Percentiles rank a stretch among this genome's conserved stretches.
phyloP scores from a whole-genome alignment of 768 basidiomycete genomes.

The Phaeolepiota aurea region DNA sequence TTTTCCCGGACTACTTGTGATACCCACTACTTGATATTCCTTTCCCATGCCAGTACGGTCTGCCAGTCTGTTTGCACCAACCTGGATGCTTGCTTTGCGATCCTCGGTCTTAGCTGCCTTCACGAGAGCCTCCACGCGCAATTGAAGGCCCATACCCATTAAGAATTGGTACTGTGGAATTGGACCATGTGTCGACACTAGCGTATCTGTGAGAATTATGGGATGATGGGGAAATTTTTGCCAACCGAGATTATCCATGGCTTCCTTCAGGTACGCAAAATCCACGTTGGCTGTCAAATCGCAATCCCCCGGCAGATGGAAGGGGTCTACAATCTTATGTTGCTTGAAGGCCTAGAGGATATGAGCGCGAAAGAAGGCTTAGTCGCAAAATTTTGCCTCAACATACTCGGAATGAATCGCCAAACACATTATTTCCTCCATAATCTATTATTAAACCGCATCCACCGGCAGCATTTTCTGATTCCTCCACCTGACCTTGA shows the following conservation, averaged over 20 bases:
- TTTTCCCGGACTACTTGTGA: constrained; percentile 21
- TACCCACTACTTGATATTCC: constrained; percentile 77
- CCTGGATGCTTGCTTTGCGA: constrained; percentile 41
- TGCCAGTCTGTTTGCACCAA: constrained; percentile 63
- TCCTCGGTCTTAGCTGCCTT: constrained; percentile 39
- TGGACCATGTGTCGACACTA: constrained; percentile 51
- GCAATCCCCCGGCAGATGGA: constrained; percentile 76
- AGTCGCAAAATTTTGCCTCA: background rate
- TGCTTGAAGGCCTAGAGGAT: constrained; percentile 94
- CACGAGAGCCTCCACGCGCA: constrained; percentile 60
- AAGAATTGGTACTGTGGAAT: constrained; percentile 75
- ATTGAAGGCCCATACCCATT: constrained; percentile 61
- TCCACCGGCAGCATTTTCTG: constrained; percentile 23
- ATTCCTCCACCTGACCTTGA: constrained; percentile 4
- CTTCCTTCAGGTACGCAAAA: constrained; percentile 81
- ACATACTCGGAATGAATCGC: constrained; percentile 75
- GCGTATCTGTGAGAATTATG: constrained; percentile 13
- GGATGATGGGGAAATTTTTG: background rate
- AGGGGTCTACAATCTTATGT: constrained; percentile 80
- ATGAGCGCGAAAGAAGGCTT: background rate
- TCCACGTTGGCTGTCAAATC: constrained; percentile 98
- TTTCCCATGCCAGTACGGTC: constrained; percentile 80
- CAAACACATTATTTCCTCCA: constrained; percentile 63
- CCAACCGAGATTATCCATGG: constrained; percentile 59
- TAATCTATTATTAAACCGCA: constrained; percentile 87